Evolutionary conservation across 257 asterid genomes (phyloP).

Genomic region (Ajuga chamaepitys): DNA sequence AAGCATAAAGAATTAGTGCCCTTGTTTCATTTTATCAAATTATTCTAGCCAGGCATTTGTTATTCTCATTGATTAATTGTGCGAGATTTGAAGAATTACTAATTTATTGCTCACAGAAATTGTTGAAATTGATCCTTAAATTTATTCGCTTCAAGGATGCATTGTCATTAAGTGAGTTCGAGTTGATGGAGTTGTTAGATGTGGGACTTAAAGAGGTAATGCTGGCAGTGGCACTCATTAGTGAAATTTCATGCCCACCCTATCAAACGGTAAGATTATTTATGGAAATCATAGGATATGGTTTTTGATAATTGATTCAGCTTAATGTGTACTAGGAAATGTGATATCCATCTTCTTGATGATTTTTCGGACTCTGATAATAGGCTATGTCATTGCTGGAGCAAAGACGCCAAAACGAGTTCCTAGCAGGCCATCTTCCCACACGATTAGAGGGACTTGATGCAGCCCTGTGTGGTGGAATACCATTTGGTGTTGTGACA

Average conservation of each 20-base stretch:
- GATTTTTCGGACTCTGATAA: constrained; percentile 9
- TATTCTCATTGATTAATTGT: background rate
- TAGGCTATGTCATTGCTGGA: constrained; percentile 68
- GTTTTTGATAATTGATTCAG: background rate
- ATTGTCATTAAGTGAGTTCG: constrained; percentile 61
- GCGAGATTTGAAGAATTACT: background rate
- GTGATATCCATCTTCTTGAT: background rate
- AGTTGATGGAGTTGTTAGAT: constrained; percentile 83
- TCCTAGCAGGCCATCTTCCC: constrained; percentile 79
- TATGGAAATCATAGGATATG: background rate
- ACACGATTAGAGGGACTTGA: constrained; percentile 71
- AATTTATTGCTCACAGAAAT: background rate
- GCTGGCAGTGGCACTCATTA: constrained; percentile 49
- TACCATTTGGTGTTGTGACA: constrained; percentile 83
- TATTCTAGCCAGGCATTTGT: background rate
- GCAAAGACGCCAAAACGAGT: constrained; percentile 46
- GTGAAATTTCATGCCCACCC: constrained; percentile 73
- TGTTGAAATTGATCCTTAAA: background rate
- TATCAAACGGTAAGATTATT: constrained; percentile 52
- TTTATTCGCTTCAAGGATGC: constrained; percentile 52
- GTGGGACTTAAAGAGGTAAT: constrained; percentile 63
- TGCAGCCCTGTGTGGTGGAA: constrained; percentile 73
- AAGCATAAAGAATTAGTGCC: background rate
- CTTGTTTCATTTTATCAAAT: background rate
- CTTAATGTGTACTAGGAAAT: background rate